phyloP scores from a whole-genome alignment of 495 filamentous ascomycete genomes.

The Podospora pseudopauciseta region DNA sequence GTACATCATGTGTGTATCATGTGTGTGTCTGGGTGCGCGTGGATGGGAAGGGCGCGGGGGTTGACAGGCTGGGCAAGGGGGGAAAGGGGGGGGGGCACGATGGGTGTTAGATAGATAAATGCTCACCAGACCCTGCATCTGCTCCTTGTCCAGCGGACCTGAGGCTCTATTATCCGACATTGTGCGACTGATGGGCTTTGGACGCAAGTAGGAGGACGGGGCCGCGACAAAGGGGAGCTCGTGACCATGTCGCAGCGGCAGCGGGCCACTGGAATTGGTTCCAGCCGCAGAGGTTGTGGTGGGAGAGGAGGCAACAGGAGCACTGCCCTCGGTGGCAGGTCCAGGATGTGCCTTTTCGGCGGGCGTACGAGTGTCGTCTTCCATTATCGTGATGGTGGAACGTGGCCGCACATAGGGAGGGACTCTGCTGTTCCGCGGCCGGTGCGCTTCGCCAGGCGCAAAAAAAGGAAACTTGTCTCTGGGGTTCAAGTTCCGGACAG shows the following conservation, averaged over 20 bases:
- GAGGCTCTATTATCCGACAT: conserved; percentile 57
- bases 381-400: conserved; percentile 40
- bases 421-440: neutral
- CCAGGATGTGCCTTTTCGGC: conserved; percentile 30
- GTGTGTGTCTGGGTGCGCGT: neutral
- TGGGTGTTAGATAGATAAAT: conserved; percentile 9
- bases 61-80: conserved; percentile 1
- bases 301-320: conserved; percentile 21
- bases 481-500: neutral
- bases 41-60: conserved; percentile 4
- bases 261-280: conserved; percentile 27
- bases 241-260: conserved; percentile 41
- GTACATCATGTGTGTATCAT: no score
- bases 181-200: conserved; percentile 50
- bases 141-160: conserved; percentile 81
- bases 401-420: conserved; percentile 5
- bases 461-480: neutral
- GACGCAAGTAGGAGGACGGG: conserved; percentile 82
- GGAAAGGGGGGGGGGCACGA: neutral
- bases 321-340: conserved; percentile 21
- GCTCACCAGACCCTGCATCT: conserved; percentile 88
- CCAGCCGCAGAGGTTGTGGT: conserved; percentile 24
- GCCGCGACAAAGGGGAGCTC: conserved; percentile 60
- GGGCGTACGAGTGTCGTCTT: conserved; percentile 34
- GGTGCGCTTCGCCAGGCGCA: conserved; percentile 4